Percentiles rank a stretch among this genome's conserved stretches.
Evolutionary conservation across 768 basidiomycete species (phyloP).

Genomic region (Mycena metata): DNA sequence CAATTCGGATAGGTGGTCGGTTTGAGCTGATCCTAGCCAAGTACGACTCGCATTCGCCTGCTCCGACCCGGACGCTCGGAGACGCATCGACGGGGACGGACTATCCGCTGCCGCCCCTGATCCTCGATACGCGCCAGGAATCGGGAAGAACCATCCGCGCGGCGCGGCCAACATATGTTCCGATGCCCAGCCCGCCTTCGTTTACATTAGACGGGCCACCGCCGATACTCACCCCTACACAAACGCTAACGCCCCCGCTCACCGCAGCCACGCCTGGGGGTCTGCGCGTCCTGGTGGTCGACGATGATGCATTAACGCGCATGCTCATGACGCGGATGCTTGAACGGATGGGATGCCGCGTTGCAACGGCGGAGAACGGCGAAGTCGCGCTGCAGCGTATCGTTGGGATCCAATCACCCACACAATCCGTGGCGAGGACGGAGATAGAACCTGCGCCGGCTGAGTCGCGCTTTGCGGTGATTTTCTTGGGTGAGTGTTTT

Average conservation of each 20-base stretch:
- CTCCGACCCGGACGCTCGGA: constrained; percentile 59
- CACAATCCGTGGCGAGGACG: constrained; percentile 34
- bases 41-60: constrained; percentile 49
- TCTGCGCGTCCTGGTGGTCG: constrained; percentile 72
- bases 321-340: constrained; percentile 76
- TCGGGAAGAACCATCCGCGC: constrained; percentile 15
- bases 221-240: neutral
- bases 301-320: constrained; percentile 75
- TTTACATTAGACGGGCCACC: constrained; percentile 14
- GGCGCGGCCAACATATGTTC: constrained; percentile 35
- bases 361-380: constrained; percentile 77
- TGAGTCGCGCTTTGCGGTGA: constrained; percentile 39
- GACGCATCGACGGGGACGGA: constrained; percentile 58
- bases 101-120: constrained; percentile 25
- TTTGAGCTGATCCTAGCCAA: constrained; percentile 62
- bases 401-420: constrained; percentile 46
- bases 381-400: constrained; percentile 71
- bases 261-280: constrained; percentile 20
- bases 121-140: constrained; percentile 5
- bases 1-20: constrained; percentile 54
- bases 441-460: constrained; percentile 36
- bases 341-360: constrained; percentile 70
- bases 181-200: constrained; percentile 29
- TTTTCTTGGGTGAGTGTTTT: constrained; percentile 39
- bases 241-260: constrained; percentile 22